These are phyloP conservation scores for Phytophthora cryptogea DNA, from an alignment of 352 stramenopile species.

Conservation along the genomic window DNA sequence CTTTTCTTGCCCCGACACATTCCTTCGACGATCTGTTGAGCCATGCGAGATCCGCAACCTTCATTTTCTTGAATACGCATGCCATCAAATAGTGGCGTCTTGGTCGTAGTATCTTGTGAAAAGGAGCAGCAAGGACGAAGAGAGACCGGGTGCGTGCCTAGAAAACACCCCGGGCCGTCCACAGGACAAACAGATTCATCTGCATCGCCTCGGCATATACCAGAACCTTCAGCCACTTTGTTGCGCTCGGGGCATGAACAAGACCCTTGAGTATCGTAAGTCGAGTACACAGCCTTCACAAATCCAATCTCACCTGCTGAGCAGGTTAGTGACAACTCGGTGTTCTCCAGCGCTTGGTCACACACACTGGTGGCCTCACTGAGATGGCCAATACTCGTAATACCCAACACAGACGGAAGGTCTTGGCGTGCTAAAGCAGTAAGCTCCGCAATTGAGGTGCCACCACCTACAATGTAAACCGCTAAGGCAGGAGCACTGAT, in stretches of 20 bases:
- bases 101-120: constrained; percentile 31
- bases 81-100: constrained; percentile 49
- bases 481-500: constrained; percentile 62
- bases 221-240: constrained; percentile 60
- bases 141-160: constrained; percentile 68
- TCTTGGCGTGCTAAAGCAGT: constrained; percentile 72
- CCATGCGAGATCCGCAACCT: constrained; percentile 46
- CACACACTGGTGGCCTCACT: constrained; percentile 68
- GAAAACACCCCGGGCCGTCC: constrained; percentile 62
- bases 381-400: constrained; percentile 85
- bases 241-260: constrained; percentile 73
- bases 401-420: constrained; percentile 63
- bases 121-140: constrained; percentile 68
- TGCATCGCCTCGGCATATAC: constrained; percentile 50
- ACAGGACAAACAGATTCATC: constrained; percentile 41
- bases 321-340: constrained; percentile 62
- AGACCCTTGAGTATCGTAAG: constrained; percentile 56
- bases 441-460: constrained; percentile 56
- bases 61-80: constrained; percentile 55
- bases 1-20: constrained; percentile 72
- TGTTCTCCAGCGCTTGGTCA: constrained; percentile 59
- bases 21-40: constrained; percentile 71
- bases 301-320: constrained; percentile 75
- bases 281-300: constrained; percentile 80
- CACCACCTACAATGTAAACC: constrained; percentile 74